A percentile compares a stretch with the other conserved stretches of the same genome.
phyloP scores from a whole-genome alignment of 768 basidiomycete species.

The Gloeopeniophorella convolvens region DNA sequence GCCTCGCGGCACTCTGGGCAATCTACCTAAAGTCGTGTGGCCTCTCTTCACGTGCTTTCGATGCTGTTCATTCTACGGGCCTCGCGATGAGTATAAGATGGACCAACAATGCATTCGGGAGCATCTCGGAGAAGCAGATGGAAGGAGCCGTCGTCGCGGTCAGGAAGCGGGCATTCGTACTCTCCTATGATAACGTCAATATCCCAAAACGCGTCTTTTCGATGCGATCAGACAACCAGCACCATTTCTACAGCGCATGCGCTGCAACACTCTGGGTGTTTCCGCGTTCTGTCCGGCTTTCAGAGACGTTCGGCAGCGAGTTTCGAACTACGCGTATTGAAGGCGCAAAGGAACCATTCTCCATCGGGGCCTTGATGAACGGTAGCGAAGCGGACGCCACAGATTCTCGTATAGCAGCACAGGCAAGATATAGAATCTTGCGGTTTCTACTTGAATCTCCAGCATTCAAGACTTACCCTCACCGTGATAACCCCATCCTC shows the following conservation, averaged over 20 bases:
- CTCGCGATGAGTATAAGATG: neutral
- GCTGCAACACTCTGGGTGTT: neutral
- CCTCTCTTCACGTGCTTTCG: too few species aligned
- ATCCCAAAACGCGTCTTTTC: too few species aligned
- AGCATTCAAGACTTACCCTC: conserved; percentile 8
- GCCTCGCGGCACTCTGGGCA: too few species aligned
- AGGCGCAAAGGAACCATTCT: neutral
- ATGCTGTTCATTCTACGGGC: neutral
- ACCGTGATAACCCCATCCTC: conserved; percentile 24
- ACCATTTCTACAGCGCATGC: too few species aligned
- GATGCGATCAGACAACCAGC: too few species aligned
- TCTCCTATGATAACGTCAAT: too few species aligned
- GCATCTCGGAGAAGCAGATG: too few species aligned
- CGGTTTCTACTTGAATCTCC: neutral
- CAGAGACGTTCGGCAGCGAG: neutral
- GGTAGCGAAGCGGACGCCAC: neutral
- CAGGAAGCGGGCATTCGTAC: too few species aligned
- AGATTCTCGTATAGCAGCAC: neutral
- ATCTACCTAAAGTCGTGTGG: too few species aligned
- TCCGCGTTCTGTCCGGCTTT: neutral
- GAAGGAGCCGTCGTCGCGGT: too few species aligned
- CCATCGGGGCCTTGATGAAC: neutral
- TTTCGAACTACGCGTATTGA: too few species aligned
- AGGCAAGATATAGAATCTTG: too few species aligned
- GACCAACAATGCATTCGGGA: neutral